These are phyloP conservation scores for Boechera retrofracta DNA, from an alignment of 345 rosid species.

Conservation along the genomic window DNA sequence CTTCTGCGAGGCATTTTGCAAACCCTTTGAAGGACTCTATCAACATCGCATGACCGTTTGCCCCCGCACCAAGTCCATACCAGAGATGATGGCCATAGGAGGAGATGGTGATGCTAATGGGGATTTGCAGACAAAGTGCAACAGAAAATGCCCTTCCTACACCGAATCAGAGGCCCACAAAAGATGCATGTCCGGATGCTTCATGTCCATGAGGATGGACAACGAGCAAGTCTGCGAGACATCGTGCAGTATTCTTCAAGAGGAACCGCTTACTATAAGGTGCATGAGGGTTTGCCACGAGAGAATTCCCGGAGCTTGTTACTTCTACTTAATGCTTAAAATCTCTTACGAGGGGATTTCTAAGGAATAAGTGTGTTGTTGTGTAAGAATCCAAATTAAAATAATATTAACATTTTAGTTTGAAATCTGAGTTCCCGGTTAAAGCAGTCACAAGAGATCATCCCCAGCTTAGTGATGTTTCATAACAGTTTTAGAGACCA, in stretches of 20 bases:
- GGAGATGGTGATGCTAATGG: constrained; percentile 5
- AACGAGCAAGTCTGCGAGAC: constrained; percentile 35
- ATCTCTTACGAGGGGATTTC: neutral
- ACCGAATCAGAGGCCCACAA: neutral
- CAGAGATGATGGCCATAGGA: constrained; percentile 13
- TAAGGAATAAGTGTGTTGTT: constrained; percentile 6
- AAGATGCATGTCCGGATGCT: constrained; percentile 4
- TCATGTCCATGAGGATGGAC: neutral
- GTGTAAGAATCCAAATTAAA: constrained; percentile 1
- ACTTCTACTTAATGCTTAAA: constrained; percentile 5
- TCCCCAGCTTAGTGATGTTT: neutral
- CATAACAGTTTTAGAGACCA: neutral
- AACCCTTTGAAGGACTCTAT: constrained; percentile 9
- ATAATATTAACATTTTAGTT: constrained; percentile 15
- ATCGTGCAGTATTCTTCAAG: constrained; percentile 30
- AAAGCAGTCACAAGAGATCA: constrained; percentile 9
- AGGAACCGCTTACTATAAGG: constrained; percentile 26
- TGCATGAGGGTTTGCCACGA: constrained; percentile 35
- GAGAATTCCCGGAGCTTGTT: constrained; percentile 6
- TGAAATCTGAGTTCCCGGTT: neutral
- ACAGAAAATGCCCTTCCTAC: neutral
- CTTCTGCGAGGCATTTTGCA: constrained; percentile 21
- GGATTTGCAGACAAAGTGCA: neutral
- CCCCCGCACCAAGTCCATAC: neutral
- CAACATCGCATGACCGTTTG: constrained; percentile 1